Evolutionary conservation across 371 early-diverging fungal genomes (phyloP).

Genomic region (Gilbertella persicaria): DNA sequence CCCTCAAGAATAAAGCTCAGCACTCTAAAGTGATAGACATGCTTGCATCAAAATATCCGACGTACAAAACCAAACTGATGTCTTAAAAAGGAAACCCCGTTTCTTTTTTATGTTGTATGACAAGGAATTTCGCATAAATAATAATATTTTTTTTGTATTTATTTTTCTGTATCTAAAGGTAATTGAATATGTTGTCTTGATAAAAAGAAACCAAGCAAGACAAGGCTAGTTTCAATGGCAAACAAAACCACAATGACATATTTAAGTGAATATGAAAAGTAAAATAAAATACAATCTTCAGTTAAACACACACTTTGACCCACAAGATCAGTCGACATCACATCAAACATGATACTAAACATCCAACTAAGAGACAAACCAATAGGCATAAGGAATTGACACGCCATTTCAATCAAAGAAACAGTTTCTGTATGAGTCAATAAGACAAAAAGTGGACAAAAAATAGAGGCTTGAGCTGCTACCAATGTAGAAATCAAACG

Average conservation of each 20-base stretch:
- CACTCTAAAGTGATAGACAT: too few relatives aligned
- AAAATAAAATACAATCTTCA: constrained; percentile 21
- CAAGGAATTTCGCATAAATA: too few relatives aligned
- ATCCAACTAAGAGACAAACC: constrained; percentile 46
- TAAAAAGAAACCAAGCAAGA: not conserved
- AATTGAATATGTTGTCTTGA: constrained; percentile 9
- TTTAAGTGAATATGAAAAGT: constrained; percentile 24
- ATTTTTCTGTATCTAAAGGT: constrained; percentile 8
- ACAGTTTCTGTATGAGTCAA: too few relatives aligned
- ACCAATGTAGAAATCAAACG: constrained; percentile 48
- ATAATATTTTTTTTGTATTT: not conserved
- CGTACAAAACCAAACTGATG: too few relatives aligned
- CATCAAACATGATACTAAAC: constrained; percentile 43
- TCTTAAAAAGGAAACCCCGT: too few relatives aligned
- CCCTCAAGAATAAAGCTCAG: too few relatives aligned
- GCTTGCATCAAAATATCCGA: too few relatives aligned
- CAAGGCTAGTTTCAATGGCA: constrained; percentile 22
- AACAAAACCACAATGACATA: constrained; percentile 37
- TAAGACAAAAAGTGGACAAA: constrained; percentile 41
- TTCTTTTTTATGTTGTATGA: too few relatives aligned
- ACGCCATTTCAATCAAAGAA: constrained; percentile 21
- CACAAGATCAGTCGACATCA: constrained; percentile 24
- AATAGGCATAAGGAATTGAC: constrained; percentile 43
- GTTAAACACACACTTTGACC: constrained; percentile 14
- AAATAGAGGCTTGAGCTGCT: constrained; percentile 45